These are phyloP conservation scores for Schizothecium vesticola DNA, from an alignment of 495 filamentous ascomycete species.

Conservation along the genomic window DNA sequence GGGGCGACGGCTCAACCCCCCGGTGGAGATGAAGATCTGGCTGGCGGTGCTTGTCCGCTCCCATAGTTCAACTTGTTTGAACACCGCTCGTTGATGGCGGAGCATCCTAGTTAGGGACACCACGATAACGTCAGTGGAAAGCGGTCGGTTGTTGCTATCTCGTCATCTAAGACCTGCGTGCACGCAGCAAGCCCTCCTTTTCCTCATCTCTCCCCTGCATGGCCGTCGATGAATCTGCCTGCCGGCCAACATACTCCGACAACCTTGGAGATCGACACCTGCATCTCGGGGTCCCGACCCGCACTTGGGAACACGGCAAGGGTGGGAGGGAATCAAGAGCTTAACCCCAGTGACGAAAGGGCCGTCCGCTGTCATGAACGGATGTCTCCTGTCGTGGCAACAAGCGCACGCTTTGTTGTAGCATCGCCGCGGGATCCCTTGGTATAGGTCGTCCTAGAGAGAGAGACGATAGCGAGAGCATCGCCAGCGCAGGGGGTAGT, in stretches of 20 bases:
- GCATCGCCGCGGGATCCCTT: background rate
- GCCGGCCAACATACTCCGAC: background rate
- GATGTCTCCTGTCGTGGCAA: background rate
- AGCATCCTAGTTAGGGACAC: background rate
- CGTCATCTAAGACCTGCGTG: background rate
- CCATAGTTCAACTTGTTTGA: background rate
- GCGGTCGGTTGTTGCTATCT: background rate
- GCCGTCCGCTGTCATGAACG: background rate
- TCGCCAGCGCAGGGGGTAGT: background rate
- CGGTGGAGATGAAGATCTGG: background rate
- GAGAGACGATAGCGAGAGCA: background rate
- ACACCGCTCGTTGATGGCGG: background rate
- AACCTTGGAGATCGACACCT: background rate
- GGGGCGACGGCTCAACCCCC: background rate
- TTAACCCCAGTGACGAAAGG: background rate
- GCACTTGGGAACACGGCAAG: background rate
- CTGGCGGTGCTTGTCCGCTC: background rate
- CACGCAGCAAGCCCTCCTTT: background rate
- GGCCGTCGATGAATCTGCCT: background rate
- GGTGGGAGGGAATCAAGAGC: background rate
- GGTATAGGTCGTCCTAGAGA: background rate
- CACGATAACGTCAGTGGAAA: background rate
- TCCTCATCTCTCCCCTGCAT: background rate
- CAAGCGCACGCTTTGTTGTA: background rate
- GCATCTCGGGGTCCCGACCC: background rate